Conservation (phyloP, 225 moss, liverwort and hornwort genomes). For the Takakia lepidozioides region DNA sequence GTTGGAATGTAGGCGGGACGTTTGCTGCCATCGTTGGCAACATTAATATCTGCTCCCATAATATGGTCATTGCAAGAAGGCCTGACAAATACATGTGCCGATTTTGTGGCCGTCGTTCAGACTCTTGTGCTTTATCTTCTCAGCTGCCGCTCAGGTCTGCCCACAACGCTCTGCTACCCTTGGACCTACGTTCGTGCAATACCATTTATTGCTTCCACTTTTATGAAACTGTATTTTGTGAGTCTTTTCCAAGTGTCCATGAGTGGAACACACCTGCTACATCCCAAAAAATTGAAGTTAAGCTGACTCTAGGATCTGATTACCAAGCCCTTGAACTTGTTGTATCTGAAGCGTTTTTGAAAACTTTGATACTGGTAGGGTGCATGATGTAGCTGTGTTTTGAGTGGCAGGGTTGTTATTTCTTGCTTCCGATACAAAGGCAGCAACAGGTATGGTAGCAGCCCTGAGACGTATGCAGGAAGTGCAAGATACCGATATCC, state of each 20-base stretch:
- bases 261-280: too few species aligned
- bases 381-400: too few species aligned
- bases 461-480: constrained; percentile 45
- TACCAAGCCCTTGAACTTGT: too few species aligned
- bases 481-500: constrained; percentile 43
- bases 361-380: too few species aligned
- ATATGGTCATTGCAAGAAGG: constrained; percentile 42
- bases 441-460: constrained; percentile 39
- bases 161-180: not conserved
- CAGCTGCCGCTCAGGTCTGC: constrained; percentile 83
- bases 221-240: too few species aligned
- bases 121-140: constrained; percentile 60
- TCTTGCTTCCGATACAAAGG: constrained; percentile 50
- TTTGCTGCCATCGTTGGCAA: constrained; percentile 61
- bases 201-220: too few species aligned
- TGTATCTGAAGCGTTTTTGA: too few species aligned
- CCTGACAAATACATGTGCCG: constrained; percentile 22
- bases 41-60: constrained; percentile 51
- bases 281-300: too few species aligned
- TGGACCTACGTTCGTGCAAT: too few species aligned
- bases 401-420: constrained; percentile 74
- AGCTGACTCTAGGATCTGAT: too few species aligned
- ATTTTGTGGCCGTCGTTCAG: constrained; percentile 59
- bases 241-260: too few species aligned
- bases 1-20: constrained; percentile 67